Evolutionary conservation across 192 early-diverging fungal species (phyloP).

Genomic region (Lobosporangium transversale): DNA sequence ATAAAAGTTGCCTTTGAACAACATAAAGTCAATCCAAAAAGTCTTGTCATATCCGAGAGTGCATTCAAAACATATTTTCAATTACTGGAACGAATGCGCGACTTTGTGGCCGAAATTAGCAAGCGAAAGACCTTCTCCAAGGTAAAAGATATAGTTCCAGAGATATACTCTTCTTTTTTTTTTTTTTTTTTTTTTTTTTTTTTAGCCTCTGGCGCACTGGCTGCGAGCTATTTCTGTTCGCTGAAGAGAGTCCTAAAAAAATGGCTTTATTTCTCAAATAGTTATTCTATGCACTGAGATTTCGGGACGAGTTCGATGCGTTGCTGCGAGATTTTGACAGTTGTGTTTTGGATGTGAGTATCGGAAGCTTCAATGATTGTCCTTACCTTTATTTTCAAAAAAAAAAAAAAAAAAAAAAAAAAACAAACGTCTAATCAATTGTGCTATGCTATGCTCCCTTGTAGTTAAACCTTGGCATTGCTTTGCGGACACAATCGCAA

Average conservation of each 20-base stretch:
- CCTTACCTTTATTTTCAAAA: neutral
- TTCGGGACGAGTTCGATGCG: conserved; percentile 50
- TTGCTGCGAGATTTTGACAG: conserved; percentile 50
- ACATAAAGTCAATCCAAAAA: conserved; percentile 25
- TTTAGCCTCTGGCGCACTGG: too few relatives aligned
- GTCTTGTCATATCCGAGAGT: conserved; percentile 24
- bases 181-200: neutral
- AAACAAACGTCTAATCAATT: neutral
- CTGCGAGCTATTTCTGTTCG: too few relatives aligned
- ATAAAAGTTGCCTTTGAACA: conserved; percentile 46
- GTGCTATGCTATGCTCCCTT: neutral
- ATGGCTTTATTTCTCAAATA: too few relatives aligned
- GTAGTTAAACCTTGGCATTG: conserved; percentile 47
- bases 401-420: neutral
- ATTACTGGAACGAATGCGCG: conserved; percentile 44
- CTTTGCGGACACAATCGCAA: conserved; percentile 43
- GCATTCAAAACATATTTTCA: conserved; percentile 40
- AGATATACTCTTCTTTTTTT: neutral
- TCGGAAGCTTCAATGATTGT: neutral
- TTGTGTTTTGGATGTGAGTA: conserved; percentile 51
- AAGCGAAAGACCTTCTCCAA: conserved; percentile 49
- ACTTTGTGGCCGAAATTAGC: conserved; percentile 47
- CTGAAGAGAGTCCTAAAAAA: too few relatives aligned
- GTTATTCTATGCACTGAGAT: conserved; percentile 47
- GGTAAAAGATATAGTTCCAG: conserved; percentile 1